Evolutionary conservation across 768 basidiomycete species (phyloP), one percentile per base, ranked within the genome.

Genomic region (Trametes sanguinea): DNA sequence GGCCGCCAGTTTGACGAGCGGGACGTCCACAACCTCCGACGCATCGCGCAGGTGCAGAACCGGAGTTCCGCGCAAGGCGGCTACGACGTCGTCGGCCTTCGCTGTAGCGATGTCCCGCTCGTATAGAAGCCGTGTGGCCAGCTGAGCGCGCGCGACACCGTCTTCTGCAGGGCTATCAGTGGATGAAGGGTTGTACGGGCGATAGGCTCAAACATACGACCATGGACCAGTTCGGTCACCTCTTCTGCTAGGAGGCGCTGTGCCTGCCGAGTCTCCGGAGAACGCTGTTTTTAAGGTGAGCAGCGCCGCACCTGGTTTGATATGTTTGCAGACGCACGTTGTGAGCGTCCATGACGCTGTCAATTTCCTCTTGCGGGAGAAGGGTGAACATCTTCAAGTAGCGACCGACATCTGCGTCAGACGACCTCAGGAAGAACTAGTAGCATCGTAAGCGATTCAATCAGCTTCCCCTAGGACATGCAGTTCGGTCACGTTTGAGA

Each of bases 361-460:
- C 73, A 47, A 97, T 87, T 60, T 83, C 74, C 14, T 81, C 73
- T 11, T 82, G 67, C 0, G 88, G 76, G 33, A 95, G 76, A 44
- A 97, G 79, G 2, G 94, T 95, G 66, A 98, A 92, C 65, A 95
- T 76, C 65, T 84, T 88, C 32, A 98, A 79, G 70, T 93, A 92
- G 65, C 80, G 83, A 57, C 84, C 85, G 3, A 95, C 89, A 68
- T 95, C 92, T 11, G 81, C 82, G 67, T 98, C 95, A 0, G 86
- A 74, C 7, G 88, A 85, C 67, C 88, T 85, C 45, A 96, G 72
- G 78, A 97, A 98, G 77, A 96, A 98, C 96, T 99, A n/a, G 65
- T 11, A 43, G 14, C 9, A 51, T 1, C 29, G 35, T 29, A 32
- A 14, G 45, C 35, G 30, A 29, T 54, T n/a, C 35, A 5, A 5